These are phyloP conservation scores for Antitrichia curtipendula DNA, from an alignment of 225 moss, liverwort and hornwort genomes.

Conservation along the genomic window DNA sequence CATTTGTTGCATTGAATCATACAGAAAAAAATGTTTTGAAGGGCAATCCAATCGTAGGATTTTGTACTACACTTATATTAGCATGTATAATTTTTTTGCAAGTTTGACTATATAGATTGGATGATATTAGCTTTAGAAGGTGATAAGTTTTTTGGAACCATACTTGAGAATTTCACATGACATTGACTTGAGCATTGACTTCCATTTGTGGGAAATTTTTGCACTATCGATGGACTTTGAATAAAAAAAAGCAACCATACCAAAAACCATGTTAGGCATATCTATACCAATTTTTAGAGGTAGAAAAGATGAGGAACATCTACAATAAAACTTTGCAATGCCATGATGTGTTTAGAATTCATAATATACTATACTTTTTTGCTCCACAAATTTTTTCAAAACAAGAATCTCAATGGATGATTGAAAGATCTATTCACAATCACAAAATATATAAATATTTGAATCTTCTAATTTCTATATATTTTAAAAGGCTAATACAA, in stretches of 20 bases:
- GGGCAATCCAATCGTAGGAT: rapidly evolving
- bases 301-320: rapidly evolving
- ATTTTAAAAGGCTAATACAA: not conserved
- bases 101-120: too few relatives aligned
- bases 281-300: not conserved
- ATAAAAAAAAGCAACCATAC: too few relatives aligned
- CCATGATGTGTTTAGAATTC: rapidly evolving
- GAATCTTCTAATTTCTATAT: not conserved
- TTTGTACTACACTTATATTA: not conserved
- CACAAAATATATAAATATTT: rapidly evolving
- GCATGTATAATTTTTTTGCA: too few relatives aligned
- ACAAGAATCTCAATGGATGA: rapidly evolving
- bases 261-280: not conserved
- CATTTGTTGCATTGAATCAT: not conserved
- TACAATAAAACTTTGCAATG: not conserved
- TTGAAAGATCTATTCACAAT: not conserved
- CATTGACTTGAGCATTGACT: too few relatives aligned
- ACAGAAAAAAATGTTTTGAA: rapidly evolving
- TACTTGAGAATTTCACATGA: too few relatives aligned
- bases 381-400: not conserved
- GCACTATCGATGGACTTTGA: not conserved
- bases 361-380: not conserved
- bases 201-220: rapidly evolving
- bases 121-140: not conserved
- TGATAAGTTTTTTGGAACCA: too few relatives aligned